Conservation (phyloP, 1,284 basidiomycete species). For the Sanguinoderma infundibulare region DNA sequence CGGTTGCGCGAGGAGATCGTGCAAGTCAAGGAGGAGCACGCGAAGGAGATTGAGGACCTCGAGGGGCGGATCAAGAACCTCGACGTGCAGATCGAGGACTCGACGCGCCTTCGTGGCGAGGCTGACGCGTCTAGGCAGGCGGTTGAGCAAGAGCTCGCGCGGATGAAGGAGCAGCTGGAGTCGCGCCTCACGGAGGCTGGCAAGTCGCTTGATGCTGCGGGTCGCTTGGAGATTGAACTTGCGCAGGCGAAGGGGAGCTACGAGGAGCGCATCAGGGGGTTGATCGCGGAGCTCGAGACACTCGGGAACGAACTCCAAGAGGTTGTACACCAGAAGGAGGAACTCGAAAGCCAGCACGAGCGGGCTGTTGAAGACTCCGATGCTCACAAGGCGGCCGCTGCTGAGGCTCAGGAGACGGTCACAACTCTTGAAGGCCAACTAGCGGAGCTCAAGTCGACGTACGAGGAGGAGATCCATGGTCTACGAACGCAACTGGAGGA, state of each 20-base stretch:
- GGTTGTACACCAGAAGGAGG: constrained; percentile 12
- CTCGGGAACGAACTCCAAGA: constrained; percentile 14
- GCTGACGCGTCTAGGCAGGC: constrained; percentile 24
- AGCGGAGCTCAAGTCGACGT: constrained; percentile 25
- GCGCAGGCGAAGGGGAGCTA: constrained; percentile 22
- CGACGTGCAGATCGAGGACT: constrained; percentile 39
- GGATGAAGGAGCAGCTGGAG: constrained; percentile 29
- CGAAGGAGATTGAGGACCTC: constrained; percentile 42
- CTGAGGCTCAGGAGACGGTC: constrained; percentile 18
- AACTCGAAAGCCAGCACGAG: constrained; percentile 27
- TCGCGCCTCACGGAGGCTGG: constrained; percentile 28
- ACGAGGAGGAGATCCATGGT: constrained; percentile 31
- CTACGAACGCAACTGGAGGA: constrained; percentile 34
- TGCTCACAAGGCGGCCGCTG: not conserved
- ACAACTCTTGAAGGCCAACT: constrained; percentile 28
- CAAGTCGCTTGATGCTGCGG: constrained; percentile 24
- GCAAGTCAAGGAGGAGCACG: constrained; percentile 42
- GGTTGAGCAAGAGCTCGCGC: constrained; percentile 26
- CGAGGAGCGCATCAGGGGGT: constrained; percentile 16
- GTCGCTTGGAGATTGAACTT: constrained; percentile 26
- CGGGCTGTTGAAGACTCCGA: constrained; percentile 22
- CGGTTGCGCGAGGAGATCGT: constrained; percentile 33
- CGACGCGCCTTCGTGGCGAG: constrained; percentile 35
- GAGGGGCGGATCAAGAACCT: constrained; percentile 41
- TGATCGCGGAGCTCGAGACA: constrained; percentile 15